Conservation (phyloP, 2,329 filamentous ascomycete genomes). For the Aspergillus pseudoglaucus region DNA sequence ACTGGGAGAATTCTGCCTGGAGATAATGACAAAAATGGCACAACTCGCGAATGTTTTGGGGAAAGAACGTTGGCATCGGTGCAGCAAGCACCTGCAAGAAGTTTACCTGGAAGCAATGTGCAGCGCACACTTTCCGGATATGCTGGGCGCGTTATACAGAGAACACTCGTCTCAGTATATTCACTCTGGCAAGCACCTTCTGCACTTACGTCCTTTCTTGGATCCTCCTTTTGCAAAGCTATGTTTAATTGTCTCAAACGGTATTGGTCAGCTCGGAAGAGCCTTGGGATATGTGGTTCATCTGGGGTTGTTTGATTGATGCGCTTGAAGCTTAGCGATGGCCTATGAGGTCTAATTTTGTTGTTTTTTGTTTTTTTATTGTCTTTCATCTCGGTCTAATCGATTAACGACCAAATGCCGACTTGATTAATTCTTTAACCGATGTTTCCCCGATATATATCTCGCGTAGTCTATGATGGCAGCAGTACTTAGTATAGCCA, state of each 20-base stretch:
- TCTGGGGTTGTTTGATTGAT: conserved; percentile 3
- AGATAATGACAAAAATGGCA: too few species aligned
- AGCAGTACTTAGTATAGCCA: too few species aligned
- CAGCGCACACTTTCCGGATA: background rate
- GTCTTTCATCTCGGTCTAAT: background rate
- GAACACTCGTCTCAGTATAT: conserved; percentile 2
- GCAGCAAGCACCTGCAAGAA: too few species aligned
- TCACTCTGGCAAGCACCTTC: conserved; percentile 7
- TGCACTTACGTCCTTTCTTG: conserved; percentile 9
- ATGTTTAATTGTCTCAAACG: conserved; percentile 11
- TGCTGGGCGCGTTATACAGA: conserved; percentile 1
- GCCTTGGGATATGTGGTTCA: background rate
- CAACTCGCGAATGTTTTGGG: too few species aligned
- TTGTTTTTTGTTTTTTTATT: too few species aligned
- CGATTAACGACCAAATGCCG: background rate
- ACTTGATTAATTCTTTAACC: too few species aligned
- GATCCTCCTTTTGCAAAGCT: conserved; percentile 8
- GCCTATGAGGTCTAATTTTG: too few species aligned
- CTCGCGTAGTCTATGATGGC: too few species aligned
- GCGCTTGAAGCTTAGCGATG: background rate
- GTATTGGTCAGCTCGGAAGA: conserved; percentile 11
- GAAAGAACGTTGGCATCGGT: too few species aligned
- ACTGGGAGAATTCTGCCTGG: too few species aligned
- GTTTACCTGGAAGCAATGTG: too few species aligned
- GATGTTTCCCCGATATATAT: too few species aligned